Evolutionary conservation across 768 basidiomycete genomes (phyloP).

Genomic region (Boletus pseudo-olivaceus): DNA sequence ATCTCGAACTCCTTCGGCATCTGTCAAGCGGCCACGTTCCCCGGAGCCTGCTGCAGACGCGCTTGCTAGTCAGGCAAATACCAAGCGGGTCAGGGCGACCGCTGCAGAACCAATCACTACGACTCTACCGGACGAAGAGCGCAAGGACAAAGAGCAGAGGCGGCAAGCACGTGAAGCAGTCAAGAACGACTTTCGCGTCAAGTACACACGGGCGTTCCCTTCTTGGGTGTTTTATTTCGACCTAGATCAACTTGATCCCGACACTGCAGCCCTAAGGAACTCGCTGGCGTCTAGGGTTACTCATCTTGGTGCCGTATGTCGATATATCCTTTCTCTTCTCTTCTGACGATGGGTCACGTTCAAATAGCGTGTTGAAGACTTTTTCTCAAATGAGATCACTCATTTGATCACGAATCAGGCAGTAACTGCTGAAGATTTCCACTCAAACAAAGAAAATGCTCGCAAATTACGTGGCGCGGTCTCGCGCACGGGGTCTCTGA

Average conservation of each 20-base stretch:
- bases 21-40: conserved; percentile 48
- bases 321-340: neutral
- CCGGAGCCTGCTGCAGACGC: conserved; percentile 43
- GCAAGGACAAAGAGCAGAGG: conserved; percentile 46
- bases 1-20: conserved; percentile 31
- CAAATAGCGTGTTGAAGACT: conserved; percentile 73
- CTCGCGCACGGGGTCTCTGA: conserved; percentile 20
- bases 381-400: conserved; percentile 83
- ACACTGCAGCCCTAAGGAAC: conserved; percentile 33
- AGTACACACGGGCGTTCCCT: conserved; percentile 85
- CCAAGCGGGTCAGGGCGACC: conserved; percentile 46
- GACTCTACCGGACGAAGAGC: conserved; percentile 33
- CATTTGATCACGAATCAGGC: conserved; percentile 78
- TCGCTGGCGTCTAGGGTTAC: conserved; percentile 53
- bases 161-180: conserved; percentile 51
- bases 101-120: conserved; percentile 19
- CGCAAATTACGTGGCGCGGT: conserved; percentile 29
- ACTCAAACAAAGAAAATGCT: conserved; percentile 67
- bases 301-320: conserved; percentile 75
- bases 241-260: conserved; percentile 43
- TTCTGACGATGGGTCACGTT: conserved; percentile 2
- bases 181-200: conserved; percentile 72
- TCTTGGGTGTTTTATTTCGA: conserved; percentile 86
- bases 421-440: conserved; percentile 32
- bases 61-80: conserved; percentile 17